Percentiles rank a stretch among this genome's conserved stretches.
These are phyloP conservation scores for Fusarium decemcellulare DNA, from an alignment of 2,329 filamentous ascomycete species.

Conservation along the genomic window DNA sequence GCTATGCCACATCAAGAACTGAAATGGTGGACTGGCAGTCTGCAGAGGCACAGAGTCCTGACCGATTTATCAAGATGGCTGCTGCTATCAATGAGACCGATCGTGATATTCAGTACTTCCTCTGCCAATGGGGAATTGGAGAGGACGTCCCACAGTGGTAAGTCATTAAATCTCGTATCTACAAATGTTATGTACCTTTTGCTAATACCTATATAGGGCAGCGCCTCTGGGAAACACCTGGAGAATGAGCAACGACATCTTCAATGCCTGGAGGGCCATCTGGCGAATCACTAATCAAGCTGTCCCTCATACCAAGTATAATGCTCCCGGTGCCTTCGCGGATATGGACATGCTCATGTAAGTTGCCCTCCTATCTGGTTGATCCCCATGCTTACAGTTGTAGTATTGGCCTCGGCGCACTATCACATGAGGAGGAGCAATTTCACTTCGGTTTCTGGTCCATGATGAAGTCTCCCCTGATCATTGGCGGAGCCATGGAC, in stretches of 20 bases:
- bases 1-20: constrained; percentile 59
- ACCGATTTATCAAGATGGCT: constrained; percentile 63
- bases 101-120: constrained; percentile 62
- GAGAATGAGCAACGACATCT: constrained; percentile 69
- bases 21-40: constrained; percentile 59
- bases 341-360: constrained; percentile 68
- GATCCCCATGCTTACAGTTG: not conserved
- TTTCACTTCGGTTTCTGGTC: constrained; percentile 69
- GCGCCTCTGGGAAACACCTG: constrained; percentile 62
- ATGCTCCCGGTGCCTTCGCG: constrained; percentile 62
- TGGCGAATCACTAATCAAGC: constrained; percentile 67
- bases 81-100: constrained; percentile 54
- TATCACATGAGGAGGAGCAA: constrained; percentile 62
- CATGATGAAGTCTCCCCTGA: constrained; percentile 65
- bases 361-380: constrained; percentile 1
- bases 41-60: constrained; percentile 54
- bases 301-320: constrained; percentile 61
- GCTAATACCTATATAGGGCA: constrained; percentile 48
- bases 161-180: not conserved
- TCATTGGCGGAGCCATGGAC: constrained; percentile 61
- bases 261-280: constrained; percentile 64
- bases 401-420: constrained; percentile 62
- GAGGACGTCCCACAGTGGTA: constrained; percentile 62
- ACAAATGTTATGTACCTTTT: too few species aligned
- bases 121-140: constrained; percentile 69